phyloP scores from a whole-genome alignment of 2,329 filamentous ascomycete species.

The Fusarium udum region DNA sequence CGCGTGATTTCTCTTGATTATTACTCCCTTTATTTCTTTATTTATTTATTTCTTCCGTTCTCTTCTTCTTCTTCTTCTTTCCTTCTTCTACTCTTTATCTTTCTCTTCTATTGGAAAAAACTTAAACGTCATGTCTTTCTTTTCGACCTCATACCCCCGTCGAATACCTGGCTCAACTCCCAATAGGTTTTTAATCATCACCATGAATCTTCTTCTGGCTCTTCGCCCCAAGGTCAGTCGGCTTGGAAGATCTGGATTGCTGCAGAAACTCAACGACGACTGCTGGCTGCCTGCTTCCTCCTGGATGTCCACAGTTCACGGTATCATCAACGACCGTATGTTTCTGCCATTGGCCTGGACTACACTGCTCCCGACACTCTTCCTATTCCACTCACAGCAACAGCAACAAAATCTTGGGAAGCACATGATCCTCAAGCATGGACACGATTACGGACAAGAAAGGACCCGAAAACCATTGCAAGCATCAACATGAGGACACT shows the following conservation, averaged over 20 bases:
- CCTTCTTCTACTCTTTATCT: conserved; percentile 21
- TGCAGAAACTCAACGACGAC: conserved; percentile 61
- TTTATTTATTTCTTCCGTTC: background rate
- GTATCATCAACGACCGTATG: conserved; percentile 61
- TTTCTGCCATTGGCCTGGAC: conserved; percentile 49
- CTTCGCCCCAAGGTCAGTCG: conserved; percentile 40
- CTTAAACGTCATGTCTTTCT: conserved; percentile 47
- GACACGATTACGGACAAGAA: conserved; percentile 49
- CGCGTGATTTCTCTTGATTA: conserved; percentile 33
- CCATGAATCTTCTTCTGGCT: conserved; percentile 39
- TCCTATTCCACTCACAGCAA: conserved; percentile 58
- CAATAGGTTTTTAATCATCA: conserved; percentile 53
- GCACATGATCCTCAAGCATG: conserved; percentile 57
- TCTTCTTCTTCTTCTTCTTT: background rate
- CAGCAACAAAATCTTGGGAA: conserved; percentile 60
- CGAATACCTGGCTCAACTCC: conserved; percentile 43
- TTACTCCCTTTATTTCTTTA: background rate
- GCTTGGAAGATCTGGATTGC: conserved; percentile 64
- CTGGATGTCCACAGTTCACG: conserved; percentile 65
- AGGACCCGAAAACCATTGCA: conserved; percentile 39
- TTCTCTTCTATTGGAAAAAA: conserved; percentile 40
- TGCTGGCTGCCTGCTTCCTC: conserved; percentile 66
- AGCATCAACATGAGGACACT: conserved; percentile 47
- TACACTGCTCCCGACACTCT: conserved; percentile 48
- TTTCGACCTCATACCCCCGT: background rate